Evolutionary conservation across 1,284 basidiomycete genomes (phyloP), one percentile per base, ranked within the genome.

Genomic region (Microbotryum intermedium): DNA sequence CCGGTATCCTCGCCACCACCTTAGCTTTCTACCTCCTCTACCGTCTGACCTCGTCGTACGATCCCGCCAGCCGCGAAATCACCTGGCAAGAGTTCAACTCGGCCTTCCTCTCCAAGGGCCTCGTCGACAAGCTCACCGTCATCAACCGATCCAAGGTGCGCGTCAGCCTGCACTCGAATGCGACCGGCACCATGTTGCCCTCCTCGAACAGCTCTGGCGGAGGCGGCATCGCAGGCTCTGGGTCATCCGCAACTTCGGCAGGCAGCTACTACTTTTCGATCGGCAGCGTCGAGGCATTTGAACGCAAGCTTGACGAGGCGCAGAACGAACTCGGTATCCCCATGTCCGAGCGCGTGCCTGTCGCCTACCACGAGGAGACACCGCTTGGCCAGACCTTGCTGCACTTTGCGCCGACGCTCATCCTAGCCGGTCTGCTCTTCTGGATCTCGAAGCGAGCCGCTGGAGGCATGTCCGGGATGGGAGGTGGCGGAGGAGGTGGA

Each of bases 281-380:
- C 72, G 94, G 95, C 54, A 94, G 90, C 53, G 86, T 97, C 39
- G 94, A 99, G 73, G 90, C 90, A 6, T 97, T 99, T 74, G 94
- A 99, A 76, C 83, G 89, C 67, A 89, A 89, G 73, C 82, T 98
- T 48, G 89, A 97, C 65, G 86, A 94, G 62, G 91, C 93, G 4
- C 95, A 99, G 78, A 79, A 81, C 49, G 92, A 97, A 75, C 83
- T 97, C 34, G 87, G 84, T 54, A 94, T 97, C 59, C 91, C 95
- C 8, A 84, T 85, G 59, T 83, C 85, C 69, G 92, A 97, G 77
- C 85, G 93, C 61, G 90, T 99, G 72, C 94, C 95, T 23, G 95
- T 99, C 50, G 88, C 90, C 21, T 99, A 97, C 77, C 86, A 90
- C 72, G 93, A 97, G 65, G 91, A 97, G 77, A 87, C 94, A 47